A percentile compares a stretch with the other conserved stretches of the same genome.
Conservation (phyloP, 1,139 yeast species). For the Trichomonascaceae sp. region DNA sequence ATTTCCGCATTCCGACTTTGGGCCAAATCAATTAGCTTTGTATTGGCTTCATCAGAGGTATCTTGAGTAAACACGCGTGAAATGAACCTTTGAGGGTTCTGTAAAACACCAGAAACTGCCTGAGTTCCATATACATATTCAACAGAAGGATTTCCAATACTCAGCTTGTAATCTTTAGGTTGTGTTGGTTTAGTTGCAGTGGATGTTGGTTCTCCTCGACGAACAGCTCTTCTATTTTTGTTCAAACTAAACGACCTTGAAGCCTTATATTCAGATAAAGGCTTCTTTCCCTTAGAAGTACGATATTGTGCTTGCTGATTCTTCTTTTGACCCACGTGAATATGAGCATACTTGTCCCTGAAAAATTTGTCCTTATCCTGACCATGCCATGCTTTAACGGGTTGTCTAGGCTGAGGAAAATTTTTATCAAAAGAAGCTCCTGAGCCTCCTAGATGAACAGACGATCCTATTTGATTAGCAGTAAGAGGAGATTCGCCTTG, state of each 20-base stretch:
- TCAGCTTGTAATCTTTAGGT: background rate
- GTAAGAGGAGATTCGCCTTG: slow-evolving; percentile 1
- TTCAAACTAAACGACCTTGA: slow-evolving; percentile 15
- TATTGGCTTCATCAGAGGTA: slow-evolving; percentile 24
- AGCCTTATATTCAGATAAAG: slow-evolving; percentile 10
- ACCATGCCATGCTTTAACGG: slow-evolving; percentile 54
- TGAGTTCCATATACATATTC: slow-evolving; percentile 77
- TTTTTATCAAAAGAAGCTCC: slow-evolving; percentile 36
- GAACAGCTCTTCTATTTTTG: slow-evolving; percentile 8
- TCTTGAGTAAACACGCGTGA: slow-evolving; percentile 43
- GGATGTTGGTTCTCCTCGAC: background rate
- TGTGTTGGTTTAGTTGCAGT: background rate
- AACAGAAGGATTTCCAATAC: slow-evolving; percentile 38
- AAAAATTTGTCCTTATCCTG: slow-evolving; percentile 52
- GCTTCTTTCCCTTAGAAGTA: slow-evolving; percentile 8
- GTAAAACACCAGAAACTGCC: slow-evolving; percentile 65
- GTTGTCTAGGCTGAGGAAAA: slow-evolving; percentile 35
- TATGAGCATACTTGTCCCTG: slow-evolving; percentile 50
- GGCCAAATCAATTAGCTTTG: slow-evolving; percentile 43
- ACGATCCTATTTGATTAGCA: slow-evolving; percentile 2
- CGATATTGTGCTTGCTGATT: slow-evolving; percentile 14
- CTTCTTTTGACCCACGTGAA: slow-evolving; percentile 44
- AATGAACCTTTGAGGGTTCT: slow-evolving; percentile 50
- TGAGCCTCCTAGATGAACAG: slow-evolving; percentile 2
- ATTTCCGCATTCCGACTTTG: slow-evolving; percentile 41